Base-by-base conservation (phyloP, 768 basidiomycete species). In the Collybiopsis luxurians region DNA sequence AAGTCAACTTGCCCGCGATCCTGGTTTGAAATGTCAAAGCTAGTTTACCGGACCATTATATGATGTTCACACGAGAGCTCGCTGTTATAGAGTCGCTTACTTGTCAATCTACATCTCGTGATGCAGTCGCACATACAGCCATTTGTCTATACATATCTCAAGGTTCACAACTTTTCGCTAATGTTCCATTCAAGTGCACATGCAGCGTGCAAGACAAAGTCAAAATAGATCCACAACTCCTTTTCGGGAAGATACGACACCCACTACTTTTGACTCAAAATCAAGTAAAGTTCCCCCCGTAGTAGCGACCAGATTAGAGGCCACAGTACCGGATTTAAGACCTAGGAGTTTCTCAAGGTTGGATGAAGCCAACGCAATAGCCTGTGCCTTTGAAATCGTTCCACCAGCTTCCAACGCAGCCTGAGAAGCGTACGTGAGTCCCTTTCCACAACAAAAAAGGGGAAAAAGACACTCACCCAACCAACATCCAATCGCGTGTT, bases 401-500 rank as follows among this genome's bases (percentile, higher is more conserved):
- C 68, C 70, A 36, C 61, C 61, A 1, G 68, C 65, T 47, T 73
- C 73, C 11, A 75, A 63, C 1, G 69, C 28, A 4, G 39, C 48
- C 52, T 39, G 7, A 51, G 15, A 24, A 19, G n/a, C 4, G 30
- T 9, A 23, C 12, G 10, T 9, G 13, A n/a, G n/a, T n/a, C n/a
- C n/a, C n/a, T n/a, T n/a, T n/a, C n/a, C n/a, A 19, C 9, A 28
- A 0, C n/a, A 39, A 13, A 19, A 58, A 39, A 10, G 23, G 17
- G 48, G 11, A 24, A 28, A 15, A 54, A 23, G 31, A 54, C 23
- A 70, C 80, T 63, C 61, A 86, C 87, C 92, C 92, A 95, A 53
- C 80, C 89, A 50, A 82, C 72, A 61, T 94, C 90, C 60, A 90
- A 87, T 7, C 90, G 79, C 17, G 85, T 78, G 58, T 86, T 89